These are phyloP conservation scores for Raffaelea deltoideospora DNA, from an alignment of 2,329 filamentous ascomycete genomes.

Conservation along the genomic window DNA sequence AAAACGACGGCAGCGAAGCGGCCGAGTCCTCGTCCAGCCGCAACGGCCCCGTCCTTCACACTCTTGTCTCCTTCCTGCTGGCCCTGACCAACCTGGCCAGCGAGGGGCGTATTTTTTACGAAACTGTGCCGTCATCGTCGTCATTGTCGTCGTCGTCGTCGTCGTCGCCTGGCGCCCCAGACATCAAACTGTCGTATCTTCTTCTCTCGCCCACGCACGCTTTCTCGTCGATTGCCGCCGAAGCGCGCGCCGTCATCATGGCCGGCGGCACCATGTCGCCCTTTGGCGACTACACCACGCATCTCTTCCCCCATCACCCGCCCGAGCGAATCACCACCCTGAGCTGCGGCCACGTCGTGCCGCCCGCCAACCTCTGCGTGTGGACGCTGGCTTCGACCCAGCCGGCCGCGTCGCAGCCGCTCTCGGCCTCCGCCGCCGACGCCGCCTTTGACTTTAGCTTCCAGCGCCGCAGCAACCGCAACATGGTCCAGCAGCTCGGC, in stretches of 20 bases:
- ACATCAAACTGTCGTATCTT: slow-evolving; percentile 63
- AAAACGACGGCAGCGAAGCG: not conserved
- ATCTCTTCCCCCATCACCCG: slow-evolving; percentile 66
- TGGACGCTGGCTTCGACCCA: slow-evolving; percentile 45
- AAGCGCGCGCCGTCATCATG: slow-evolving; percentile 73
- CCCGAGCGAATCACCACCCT: slow-evolving; percentile 55
- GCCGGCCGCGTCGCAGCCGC: slow-evolving; percentile 11
- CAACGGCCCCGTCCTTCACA: slow-evolving; percentile 39
- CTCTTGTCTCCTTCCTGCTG: slow-evolving; percentile 48
- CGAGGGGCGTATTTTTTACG: slow-evolving; percentile 52
- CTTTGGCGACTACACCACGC: slow-evolving; percentile 75
- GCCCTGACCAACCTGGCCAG: slow-evolving; percentile 75
- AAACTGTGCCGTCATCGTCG: slow-evolving; percentile 27
- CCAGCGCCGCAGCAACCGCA: slow-evolving; percentile 52
- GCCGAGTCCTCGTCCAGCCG: slow-evolving; percentile 10
- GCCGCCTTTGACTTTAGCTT: slow-evolving; percentile 75
- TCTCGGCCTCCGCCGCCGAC: slow-evolving; percentile 10
- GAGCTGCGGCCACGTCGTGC: slow-evolving; percentile 91
- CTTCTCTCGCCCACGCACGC: slow-evolving; percentile 83
- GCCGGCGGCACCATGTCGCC: slow-evolving; percentile 97
- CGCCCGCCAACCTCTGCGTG: slow-evolving; percentile 63
- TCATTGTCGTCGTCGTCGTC: not conserved
- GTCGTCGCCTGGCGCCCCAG: too few species aligned
- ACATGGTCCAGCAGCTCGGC: slow-evolving; percentile 62
- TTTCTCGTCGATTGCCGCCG: slow-evolving; percentile 74